A percentile compares a stretch with the other conserved stretches of the same genome.
phyloP scores from a whole-genome alignment of 2,329 filamentous ascomycete species.

The Diaporthe citri region DNA sequence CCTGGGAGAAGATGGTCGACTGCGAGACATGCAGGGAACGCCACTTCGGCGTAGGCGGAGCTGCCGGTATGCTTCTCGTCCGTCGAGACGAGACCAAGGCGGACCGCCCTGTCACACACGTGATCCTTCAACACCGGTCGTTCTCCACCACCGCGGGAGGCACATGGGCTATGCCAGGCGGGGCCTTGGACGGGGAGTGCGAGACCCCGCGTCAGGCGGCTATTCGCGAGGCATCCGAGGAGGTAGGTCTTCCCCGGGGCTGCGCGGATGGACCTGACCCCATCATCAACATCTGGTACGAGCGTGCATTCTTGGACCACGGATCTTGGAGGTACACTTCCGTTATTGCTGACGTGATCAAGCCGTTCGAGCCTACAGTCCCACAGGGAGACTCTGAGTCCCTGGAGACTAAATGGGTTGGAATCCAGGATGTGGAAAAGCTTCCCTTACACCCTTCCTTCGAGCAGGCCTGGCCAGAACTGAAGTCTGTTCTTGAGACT shows the following conservation, averaged over 20 bases:
- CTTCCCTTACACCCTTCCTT: constrained; percentile 10
- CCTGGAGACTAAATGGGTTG: constrained; percentile 11
- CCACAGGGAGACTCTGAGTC: neutral
- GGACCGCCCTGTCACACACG: neutral
- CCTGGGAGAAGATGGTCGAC: neutral
- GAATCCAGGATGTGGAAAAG: neutral
- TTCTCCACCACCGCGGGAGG: neutral
- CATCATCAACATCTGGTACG: neutral
- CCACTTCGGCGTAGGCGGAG: constrained; percentile 25
- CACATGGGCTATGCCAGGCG: constrained; percentile 31
- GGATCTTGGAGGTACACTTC: constrained; percentile 29
- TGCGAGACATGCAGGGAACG: neutral
- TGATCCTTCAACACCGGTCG: constrained; percentile 16
- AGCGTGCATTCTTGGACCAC: constrained; percentile 5
- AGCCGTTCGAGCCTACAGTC: constrained; percentile 5
- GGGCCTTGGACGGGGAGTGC: neutral
- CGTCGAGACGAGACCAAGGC: neutral
- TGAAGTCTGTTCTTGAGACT: neutral
- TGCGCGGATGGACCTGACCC: neutral
- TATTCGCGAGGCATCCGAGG: constrained; percentile 20
- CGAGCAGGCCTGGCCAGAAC: constrained; percentile 13
- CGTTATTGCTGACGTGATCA: neutral
- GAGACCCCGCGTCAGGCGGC: constrained; percentile 7
- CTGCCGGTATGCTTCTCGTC: constrained; percentile 31
- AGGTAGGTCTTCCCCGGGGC: neutral